Percentiles rank a stretch among this genome's conserved stretches.
Evolutionary conservation across 768 basidiomycete genomes (phyloP).

Genomic region (Rhodotorula sphaerocarpa): DNA sequence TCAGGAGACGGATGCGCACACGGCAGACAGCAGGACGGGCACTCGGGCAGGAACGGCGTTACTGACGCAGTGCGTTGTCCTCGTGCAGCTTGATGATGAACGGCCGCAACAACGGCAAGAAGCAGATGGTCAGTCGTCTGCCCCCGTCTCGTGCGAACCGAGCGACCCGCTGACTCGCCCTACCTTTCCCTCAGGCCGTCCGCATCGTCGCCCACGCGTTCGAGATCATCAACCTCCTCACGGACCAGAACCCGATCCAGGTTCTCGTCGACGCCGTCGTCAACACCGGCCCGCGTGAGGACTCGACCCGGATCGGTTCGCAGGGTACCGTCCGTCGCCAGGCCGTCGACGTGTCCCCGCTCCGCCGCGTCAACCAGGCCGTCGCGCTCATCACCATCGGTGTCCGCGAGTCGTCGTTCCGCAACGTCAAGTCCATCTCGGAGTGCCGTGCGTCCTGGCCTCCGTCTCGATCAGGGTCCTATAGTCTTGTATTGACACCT

Average conservation of each 20-base stretch:
- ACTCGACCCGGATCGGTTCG: conserved; percentile 98
- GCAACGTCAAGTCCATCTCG: conserved; percentile 98
- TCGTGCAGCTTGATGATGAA: conserved; percentile 94
- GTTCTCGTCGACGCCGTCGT: conserved; percentile 96
- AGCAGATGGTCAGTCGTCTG: conserved; percentile 58
- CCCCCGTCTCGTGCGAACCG: not conserved
- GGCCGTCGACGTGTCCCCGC: conserved; percentile 97
- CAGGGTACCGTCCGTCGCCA: conserved; percentile 99
- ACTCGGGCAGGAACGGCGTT: too few species aligned
- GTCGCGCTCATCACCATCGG: conserved; percentile 90
- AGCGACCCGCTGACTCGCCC: not conserved
- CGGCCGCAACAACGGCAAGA: conserved; percentile 99
- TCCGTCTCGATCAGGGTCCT: too few species aligned
- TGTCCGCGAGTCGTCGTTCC: conserved; percentile 99
- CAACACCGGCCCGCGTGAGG: conserved; percentile 99
- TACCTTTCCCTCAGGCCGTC: too few species aligned
- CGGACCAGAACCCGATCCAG: conserved; percentile 99
- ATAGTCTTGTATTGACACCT: too few species aligned
- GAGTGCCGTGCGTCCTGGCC: conserved; percentile 55
- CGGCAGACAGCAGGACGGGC: too few species aligned
- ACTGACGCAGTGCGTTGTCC: not conserved
- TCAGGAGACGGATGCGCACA: too few species aligned
- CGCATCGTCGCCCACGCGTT: conserved; percentile 99
- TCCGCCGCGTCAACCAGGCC: conserved; percentile 96
- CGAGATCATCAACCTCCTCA: conserved; percentile 99